Evolutionary conservation across 2,329 filamentous ascomycete genomes (phyloP), one percentile per base, ranked within the genome.

Genomic region (Phaeoacremonium minimum): DNA sequence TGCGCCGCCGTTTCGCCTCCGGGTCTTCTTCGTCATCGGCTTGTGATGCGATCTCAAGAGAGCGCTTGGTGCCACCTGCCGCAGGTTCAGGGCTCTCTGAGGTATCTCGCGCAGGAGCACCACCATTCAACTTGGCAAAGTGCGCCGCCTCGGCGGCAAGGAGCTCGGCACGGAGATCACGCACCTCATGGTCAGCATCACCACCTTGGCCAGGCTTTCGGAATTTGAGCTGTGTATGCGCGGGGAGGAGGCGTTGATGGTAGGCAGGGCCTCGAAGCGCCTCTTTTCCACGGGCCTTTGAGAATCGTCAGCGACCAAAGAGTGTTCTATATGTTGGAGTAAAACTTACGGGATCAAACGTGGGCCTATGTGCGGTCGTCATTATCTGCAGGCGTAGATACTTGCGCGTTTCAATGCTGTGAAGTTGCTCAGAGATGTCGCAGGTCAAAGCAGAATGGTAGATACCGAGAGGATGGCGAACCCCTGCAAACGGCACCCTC

Each of bases 211-310:
- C 90, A n/a, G 85, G 75, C 67, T 93, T 79, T 70, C 88, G 80
- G 57, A 83, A 85, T 67, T 98, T 98, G 56, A 98, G 82, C 46
- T 87, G 83, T 11, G 87, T 97, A 62, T 98, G 85, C 19, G 93
- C 93, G 20, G 93, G 91, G 12, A 96, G 82, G 13, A 97, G 84
- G 51, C 93, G 85, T 64, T 97, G 91, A 60, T 98, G 93, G 69
- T 96, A 97, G 51, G 89, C 91, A 33, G 88, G 87, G 32, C 93
- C 93, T 53, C 89, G 85, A 42, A 89, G 84, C 53, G 90, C 88
- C 65, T 98, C 93, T 73, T 96, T 96, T 59, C 93, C 93, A 58
- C 84, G 81, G 29, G 91, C 90, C 85, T 89, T 46, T 38, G 43
- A 45, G 45, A 28, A 44, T 64, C 51, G 61, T 56, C 16, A 33